A percentile compares a stretch with the other conserved stretches of the same genome.
Conservation (phyloP, 352 stramenopile genomes). For the Pythium plurisporium region DNA sequence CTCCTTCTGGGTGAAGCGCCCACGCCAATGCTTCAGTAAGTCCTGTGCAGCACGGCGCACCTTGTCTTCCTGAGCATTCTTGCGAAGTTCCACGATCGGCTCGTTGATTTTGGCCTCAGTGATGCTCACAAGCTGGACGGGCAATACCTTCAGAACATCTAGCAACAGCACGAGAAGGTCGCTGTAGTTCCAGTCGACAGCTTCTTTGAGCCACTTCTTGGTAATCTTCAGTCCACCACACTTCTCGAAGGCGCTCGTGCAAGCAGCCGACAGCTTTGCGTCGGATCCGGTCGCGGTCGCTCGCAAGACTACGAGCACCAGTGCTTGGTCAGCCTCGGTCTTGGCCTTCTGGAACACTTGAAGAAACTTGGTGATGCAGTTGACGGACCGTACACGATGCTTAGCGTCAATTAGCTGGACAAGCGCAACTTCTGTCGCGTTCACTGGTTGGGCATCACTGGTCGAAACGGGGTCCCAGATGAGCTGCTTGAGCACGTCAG, state of each 20-base stretch:
- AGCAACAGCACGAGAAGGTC: slow-evolving; percentile 78
- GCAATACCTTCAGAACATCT: slow-evolving; percentile 74
- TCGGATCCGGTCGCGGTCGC: slow-evolving; percentile 53
- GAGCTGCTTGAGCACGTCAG: slow-evolving; percentile 29
- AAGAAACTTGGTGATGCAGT: slow-evolving; percentile 53
- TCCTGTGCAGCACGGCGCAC: slow-evolving; percentile 77
- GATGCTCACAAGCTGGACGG: slow-evolving; percentile 83
- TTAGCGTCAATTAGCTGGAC: slow-evolving; percentile 53
- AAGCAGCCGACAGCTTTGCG: slow-evolving; percentile 52
- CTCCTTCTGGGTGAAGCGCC: slow-evolving; percentile 83
- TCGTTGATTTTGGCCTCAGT: slow-evolving; percentile 87
- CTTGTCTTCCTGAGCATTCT: slow-evolving; percentile 69
- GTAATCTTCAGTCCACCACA: slow-evolving; percentile 68
- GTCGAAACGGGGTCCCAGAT: slow-evolving; percentile 17
- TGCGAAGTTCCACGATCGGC: slow-evolving; percentile 83
- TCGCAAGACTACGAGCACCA: slow-evolving; percentile 68
- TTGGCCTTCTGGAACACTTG: slow-evolving; percentile 53
- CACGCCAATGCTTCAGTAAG: slow-evolving; percentile 81
- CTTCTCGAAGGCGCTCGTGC: slow-evolving; percentile 64
- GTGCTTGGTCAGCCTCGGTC: slow-evolving; percentile 63
- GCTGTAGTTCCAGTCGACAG: slow-evolving; percentile 74
- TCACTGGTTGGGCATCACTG: slow-evolving; percentile 26
- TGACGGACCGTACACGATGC: slow-evolving; percentile 43
- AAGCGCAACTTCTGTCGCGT: slow-evolving; percentile 42
- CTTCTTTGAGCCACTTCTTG: slow-evolving; percentile 71